Evolutionary conservation across 208 protist species (phyloP).

Genomic region (Leptomonas pyrrhocoris): DNA sequence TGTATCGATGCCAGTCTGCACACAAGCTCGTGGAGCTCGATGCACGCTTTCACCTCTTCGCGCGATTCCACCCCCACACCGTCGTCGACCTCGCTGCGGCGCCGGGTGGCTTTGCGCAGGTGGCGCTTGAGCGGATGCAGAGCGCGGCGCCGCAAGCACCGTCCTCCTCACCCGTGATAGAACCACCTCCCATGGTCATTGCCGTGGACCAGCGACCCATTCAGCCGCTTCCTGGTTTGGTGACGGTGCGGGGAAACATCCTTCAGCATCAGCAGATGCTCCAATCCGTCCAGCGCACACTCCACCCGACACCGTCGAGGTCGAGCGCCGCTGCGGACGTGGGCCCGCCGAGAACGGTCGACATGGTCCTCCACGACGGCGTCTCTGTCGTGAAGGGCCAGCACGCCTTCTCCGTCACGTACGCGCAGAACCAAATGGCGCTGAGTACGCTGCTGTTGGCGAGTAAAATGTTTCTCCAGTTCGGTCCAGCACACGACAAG

Average conservation of each 20-base stretch:
- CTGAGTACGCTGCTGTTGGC: constrained; percentile 58
- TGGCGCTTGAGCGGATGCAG: constrained; percentile 62
- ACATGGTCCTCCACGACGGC: constrained; percentile 72
- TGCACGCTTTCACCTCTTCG: constrained; percentile 47
- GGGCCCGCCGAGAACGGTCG: constrained; percentile 19
- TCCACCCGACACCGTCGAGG: not conserved
- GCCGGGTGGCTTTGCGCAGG: constrained; percentile 74
- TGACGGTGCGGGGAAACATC: constrained; percentile 50
- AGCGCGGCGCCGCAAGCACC: not conserved
- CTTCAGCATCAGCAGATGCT: constrained; percentile 44
- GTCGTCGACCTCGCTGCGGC: constrained; percentile 78
- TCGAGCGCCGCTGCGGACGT: not conserved
- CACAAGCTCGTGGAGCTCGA: constrained; percentile 72
- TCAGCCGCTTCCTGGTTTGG: constrained; percentile 41
- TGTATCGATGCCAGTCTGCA: constrained; percentile 69
- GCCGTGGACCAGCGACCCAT: constrained; percentile 66
- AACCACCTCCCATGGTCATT: constrained; percentile 44
- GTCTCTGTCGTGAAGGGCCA: constrained; percentile 72
- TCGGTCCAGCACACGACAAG: not conserved
- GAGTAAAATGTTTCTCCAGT: constrained; percentile 47
- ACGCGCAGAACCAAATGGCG: constrained; percentile 82
- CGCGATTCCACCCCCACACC: constrained; percentile 27
- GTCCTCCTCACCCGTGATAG: not conserved
- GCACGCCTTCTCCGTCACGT: constrained; percentile 66
- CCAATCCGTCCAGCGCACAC: constrained; percentile 16